Evolutionary conservation across 2,329 filamentous ascomycete genomes (phyloP), one percentile per base, ranked within the genome.

Genomic region (Ilyonectria sp.): DNA sequence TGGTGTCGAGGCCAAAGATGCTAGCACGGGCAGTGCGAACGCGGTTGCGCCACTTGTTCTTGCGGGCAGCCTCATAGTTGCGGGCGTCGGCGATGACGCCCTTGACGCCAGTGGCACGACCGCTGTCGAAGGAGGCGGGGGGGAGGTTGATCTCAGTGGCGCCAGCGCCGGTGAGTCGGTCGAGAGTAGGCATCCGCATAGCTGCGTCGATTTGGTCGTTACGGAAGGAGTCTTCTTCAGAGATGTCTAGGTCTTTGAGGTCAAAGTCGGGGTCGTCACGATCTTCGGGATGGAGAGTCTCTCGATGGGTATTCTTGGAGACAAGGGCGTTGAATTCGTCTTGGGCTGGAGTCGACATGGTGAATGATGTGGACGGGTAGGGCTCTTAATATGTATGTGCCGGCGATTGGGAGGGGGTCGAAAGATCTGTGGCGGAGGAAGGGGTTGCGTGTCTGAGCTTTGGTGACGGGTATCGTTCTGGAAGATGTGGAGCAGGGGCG

Each of bases 11-110:
- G 64, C 87, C 87, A 53, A 90, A 86, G 63, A 90, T 86, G 75
- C 87, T 89, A 69, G 84, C 82, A 63, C 88, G 84, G 35, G 86
- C 87, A 49, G 83, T 83, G 68, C 83, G 84, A 64, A 87, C 86
- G 60, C 83, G 84, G 76, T 81, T 84, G 74, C 83, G 84, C 84
- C 86, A 89, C 70, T 87, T 88, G 73, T 77, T 82, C 75, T 86
- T 86, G 72, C 87, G 86, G 13, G 92, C 92, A 75, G 89, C 86
- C 82, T 94, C 92, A 80, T 92, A 95, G 75, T 91, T 90, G 76
- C 93, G 87, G 43, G 93, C 93, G 78, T 96, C 93, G 74, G 93
- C 92, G 76, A 96, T 95, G 80, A 96, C 93, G 69, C 93, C 93
- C 84, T 95, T 95, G 73, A 94, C 93, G 53, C 93, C 93, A 3